Base-by-base conservation (phyloP, 192 early-diverging fungal genomes). In the Gamsiella multidivaricata region DNA sequence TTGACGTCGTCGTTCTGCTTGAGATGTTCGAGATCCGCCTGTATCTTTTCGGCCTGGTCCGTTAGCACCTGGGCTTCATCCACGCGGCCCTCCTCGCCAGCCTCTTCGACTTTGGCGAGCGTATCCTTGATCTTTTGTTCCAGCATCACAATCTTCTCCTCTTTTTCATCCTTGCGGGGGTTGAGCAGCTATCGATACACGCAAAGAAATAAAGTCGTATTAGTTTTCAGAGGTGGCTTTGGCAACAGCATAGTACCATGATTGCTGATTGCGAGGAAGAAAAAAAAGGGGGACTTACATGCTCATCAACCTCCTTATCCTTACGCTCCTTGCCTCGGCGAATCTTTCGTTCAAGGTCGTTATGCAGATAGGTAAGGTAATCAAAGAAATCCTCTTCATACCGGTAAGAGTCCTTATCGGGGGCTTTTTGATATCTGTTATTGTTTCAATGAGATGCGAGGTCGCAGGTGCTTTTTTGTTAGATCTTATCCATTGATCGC, bases 111-210 rank as follows among this genome's bases (percentile, higher is more conserved):
- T 71, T 87, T 85, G 53, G 80, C 79, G 22, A 91, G 75, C 25
- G 88, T 74, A 37, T 86, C 86, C 62, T 91, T 90, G 64, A 94
- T 91, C 37, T 93, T 89, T 62, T 90, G 93, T 47, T 95, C 94
- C 26, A 95, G 76, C 53, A 95, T 87, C 39, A 94, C 89, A 29
- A 91, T 88, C 50, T 87, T 84, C 73, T 95, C 94, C 53, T 95
- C 92, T 66, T 89, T 88, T 71, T 95, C 93, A 39, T 93, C 94
- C 65, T 87, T 89, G 49, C 82, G 72, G 12, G 86, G 84, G 32
- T 92, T 90, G 45, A 84, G 68, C 36, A 86, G 84, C 70, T 89
- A 42, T 20, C 14, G 15, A 22, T 7, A 49, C 7, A 23, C 22
- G 22, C 17, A 47, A 47, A 47, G n/a, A 47, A 47, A 47, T 5